Evolutionary conservation across 331 rosid genomes (phyloP).

Genomic region (Acacia pycnantha): DNA sequence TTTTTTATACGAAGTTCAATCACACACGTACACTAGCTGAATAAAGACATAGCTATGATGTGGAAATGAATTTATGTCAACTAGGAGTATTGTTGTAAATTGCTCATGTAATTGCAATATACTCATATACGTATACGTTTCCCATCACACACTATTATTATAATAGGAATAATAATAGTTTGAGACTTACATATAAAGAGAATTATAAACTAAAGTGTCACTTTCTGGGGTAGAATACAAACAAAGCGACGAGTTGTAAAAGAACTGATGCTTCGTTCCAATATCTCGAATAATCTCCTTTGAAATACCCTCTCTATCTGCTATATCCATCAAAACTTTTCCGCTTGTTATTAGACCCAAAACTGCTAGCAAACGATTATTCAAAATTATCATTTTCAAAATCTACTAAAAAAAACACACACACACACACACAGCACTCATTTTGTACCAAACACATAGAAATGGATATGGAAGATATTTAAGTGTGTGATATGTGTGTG

Average conservation of each 20-base stretch:
- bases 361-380: too few relatives aligned
- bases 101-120: too few relatives aligned
- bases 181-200: background rate
- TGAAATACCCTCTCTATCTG: background rate
- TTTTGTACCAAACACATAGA: conserved; percentile 52
- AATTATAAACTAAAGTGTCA: background rate
- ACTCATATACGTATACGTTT: too few relatives aligned
- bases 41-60: background rate
- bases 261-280: background rate
- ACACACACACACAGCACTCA: conserved; percentile 29
- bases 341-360: background rate
- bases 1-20: too few relatives aligned
- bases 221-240: background rate
- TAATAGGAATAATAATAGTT: too few relatives aligned
- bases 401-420: too few relatives aligned
- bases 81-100: too few relatives aligned
- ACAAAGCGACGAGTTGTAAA: background rate
- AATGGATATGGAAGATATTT: conserved; percentile 22
- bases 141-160: too few relatives aligned
- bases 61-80: background rate
- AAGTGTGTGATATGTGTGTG: conserved; percentile 12
- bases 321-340: background rate
- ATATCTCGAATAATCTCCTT: background rate
- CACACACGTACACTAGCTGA: too few relatives aligned
- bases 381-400: too few relatives aligned